These are phyloP conservation scores for Gossypioides kirkii DNA, from an alignment of 345 rosid genomes.

Conservation along the genomic window DNA sequence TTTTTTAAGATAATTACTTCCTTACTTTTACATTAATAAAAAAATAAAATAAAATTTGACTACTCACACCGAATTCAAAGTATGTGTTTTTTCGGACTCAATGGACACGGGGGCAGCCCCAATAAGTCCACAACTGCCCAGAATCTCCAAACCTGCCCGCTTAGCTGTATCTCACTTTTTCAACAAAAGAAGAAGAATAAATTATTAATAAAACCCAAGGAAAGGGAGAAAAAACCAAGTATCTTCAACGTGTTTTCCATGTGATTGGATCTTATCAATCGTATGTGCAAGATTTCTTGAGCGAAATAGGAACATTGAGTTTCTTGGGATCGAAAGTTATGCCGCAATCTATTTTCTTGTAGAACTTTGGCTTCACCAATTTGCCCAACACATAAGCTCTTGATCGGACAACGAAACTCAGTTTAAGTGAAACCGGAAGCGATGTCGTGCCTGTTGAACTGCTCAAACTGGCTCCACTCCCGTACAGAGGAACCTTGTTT, in stretches of 20 bases:
- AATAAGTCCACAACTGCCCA: conserved; percentile 24
- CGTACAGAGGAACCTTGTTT: conserved; percentile 76
- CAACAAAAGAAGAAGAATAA: background rate
- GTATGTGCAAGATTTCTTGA: conserved; percentile 70
- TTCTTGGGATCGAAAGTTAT: conserved; percentile 61
- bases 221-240: background rate
- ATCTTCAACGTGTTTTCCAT: background rate
- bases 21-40: background rate
- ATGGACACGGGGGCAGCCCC: conserved; percentile 35
- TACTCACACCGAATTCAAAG: background rate
- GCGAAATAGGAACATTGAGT: conserved; percentile 51
- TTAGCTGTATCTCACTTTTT: conserved; percentile 38
- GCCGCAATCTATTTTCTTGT: conserved; percentile 57
- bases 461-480: conserved; percentile 71
- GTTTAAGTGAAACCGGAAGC: conserved; percentile 53
- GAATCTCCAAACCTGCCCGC: conserved; percentile 33
- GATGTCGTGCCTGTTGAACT: conserved; percentile 47
- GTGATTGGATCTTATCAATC: conserved; percentile 1
- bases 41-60: too few species aligned
- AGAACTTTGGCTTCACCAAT: conserved; percentile 77
- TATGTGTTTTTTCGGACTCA: conserved; percentile 10
- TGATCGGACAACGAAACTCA: conserved; percentile 59
- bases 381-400: conserved; percentile 84
- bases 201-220: background rate
- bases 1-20: too few species aligned